Evolutionary conservation across 2,329 filamentous ascomycete genomes (phyloP).

Genomic region (Cadophora malorum): DNA sequence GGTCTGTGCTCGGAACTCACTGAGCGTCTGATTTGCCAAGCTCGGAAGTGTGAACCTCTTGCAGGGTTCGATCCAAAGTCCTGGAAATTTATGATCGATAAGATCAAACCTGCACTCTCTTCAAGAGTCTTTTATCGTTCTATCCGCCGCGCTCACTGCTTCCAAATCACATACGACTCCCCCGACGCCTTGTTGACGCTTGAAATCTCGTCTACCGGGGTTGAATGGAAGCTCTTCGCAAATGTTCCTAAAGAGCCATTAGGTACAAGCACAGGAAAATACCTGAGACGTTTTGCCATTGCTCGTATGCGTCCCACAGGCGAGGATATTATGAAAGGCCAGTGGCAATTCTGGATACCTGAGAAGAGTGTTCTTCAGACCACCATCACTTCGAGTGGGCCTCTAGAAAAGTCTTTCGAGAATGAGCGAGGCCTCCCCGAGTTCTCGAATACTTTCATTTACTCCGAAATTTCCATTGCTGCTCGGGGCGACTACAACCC

Average conservation of each 20-base stretch:
- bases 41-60: neutral
- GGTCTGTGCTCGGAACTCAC: conserved; percentile 5
- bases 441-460: conserved; percentile 43
- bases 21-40: neutral
- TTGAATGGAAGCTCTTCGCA: conserved; percentile 57
- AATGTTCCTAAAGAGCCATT: conserved; percentile 44
- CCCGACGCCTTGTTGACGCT: conserved; percentile 49
- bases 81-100: conserved; percentile 37
- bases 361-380: conserved; percentile 46
- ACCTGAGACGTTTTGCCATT: conserved; percentile 51
- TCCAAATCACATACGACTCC: conserved; percentile 53
- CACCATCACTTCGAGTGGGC: conserved; percentile 47
- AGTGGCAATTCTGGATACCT: conserved; percentile 54
- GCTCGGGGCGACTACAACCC: neutral
- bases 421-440: conserved; percentile 32
- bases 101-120: conserved; percentile 44
- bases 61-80: conserved; percentile 28
- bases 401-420: conserved; percentile 33
- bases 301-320: conserved; percentile 52
- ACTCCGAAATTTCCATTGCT: conserved; percentile 50
- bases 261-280: conserved; percentile 49
- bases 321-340: conserved; percentile 47
- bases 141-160: conserved; percentile 46
- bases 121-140: conserved; percentile 46
- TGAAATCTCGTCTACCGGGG: conserved; percentile 42